These are phyloP conservation scores for Dalechampia spathulata DNA, from an alignment of 441 rosid species.

Conservation along the genomic window DNA sequence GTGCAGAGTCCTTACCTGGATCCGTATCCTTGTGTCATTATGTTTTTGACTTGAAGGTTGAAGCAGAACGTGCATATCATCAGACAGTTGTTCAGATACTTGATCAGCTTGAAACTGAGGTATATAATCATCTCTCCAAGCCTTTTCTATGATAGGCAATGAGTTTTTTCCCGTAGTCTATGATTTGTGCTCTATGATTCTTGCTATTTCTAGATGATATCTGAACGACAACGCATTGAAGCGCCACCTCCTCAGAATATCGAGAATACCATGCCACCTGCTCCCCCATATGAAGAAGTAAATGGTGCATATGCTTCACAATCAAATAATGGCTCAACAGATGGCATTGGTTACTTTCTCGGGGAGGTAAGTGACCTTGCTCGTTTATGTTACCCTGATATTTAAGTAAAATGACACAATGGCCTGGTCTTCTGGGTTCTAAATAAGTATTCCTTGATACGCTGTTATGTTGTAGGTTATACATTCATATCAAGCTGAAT, in stretches of 20 bases:
- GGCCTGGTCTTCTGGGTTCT: too few relatives aligned
- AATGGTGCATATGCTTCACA: conserved; percentile 55
- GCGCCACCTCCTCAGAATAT: conserved; percentile 49
- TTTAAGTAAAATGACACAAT: too few relatives aligned
- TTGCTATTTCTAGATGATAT: conserved; percentile 53
- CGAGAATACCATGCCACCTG: conserved; percentile 47
- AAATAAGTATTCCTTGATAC: too few relatives aligned
- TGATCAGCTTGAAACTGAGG: conserved; percentile 76
- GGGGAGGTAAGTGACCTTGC: conserved; percentile 35
- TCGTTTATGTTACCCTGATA: neutral
- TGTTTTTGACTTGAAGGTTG: conserved; percentile 47
- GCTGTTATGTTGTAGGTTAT: conserved; percentile 39
- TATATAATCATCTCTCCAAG: conserved; percentile 17
- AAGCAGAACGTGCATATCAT: conserved; percentile 73
- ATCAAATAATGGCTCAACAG: conserved; percentile 48
- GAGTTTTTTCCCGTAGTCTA: neutral
- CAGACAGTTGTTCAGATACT: conserved; percentile 78
- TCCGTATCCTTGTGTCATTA: conserved; percentile 1
- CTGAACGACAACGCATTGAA: conserved; percentile 66
- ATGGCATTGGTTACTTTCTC: conserved; percentile 45
- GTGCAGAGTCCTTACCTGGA: conserved; percentile 3
- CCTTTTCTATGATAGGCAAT: conserved; percentile 2
- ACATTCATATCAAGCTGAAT: conserved; percentile 57
- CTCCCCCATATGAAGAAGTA: conserved; percentile 63
- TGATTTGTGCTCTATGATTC: conserved; percentile 10